A percentile compares a stretch with the other conserved stretches of the same genome.
These are phyloP conservation scores for Phoenix dactylifera DNA, from an alignment of 176 grass and related monocot species.

Conservation along the genomic window DNA sequence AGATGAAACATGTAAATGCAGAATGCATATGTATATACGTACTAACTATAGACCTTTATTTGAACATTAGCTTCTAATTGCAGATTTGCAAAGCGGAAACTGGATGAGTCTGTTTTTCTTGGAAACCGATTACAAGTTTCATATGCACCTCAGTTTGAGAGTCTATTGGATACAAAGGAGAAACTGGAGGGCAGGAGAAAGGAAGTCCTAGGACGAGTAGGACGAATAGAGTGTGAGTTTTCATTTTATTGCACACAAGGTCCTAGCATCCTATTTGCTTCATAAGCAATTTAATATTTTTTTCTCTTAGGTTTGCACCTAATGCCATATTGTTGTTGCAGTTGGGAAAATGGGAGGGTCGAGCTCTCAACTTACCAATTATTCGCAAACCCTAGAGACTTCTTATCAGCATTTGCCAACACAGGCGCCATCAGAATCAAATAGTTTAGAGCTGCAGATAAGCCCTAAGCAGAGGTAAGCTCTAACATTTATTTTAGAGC, in stretches of 20 bases:
- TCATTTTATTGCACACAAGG: neutral
- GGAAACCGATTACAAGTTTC: conserved; percentile 67
- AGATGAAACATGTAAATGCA: no score
- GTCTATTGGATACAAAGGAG: conserved; percentile 53
- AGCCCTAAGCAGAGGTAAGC: conserved; percentile 52
- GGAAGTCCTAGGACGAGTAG: conserved; percentile 57
- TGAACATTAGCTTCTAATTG: conserved; percentile 5
- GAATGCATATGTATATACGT: no score
- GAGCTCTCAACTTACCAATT: conserved; percentile 8
- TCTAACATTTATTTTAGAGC: no score
- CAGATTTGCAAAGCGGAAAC: conserved; percentile 92
- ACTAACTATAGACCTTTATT: neutral
- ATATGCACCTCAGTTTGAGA: conserved; percentile 77
- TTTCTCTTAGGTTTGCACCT: conserved; percentile 2
- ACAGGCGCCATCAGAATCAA: conserved; percentile 28
- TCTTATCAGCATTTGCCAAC: conserved; percentile 26
- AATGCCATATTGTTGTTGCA: conserved; percentile 19
- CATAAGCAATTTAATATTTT: neutral
- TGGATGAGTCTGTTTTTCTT: conserved; percentile 75
- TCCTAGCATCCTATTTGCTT: neutral
- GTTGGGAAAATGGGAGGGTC: conserved; percentile 35
- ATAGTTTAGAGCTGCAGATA: conserved; percentile 15
- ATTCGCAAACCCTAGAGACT: neutral
- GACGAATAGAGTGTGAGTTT: conserved; percentile 54
- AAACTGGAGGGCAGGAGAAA: conserved; percentile 78